A percentile compares a stretch with the other conserved stretches of the same genome.
These are phyloP conservation scores for Mesotaenium endlicherianum DNA, from an alignment of 139 green algal genomes.

Conservation along the genomic window DNA sequence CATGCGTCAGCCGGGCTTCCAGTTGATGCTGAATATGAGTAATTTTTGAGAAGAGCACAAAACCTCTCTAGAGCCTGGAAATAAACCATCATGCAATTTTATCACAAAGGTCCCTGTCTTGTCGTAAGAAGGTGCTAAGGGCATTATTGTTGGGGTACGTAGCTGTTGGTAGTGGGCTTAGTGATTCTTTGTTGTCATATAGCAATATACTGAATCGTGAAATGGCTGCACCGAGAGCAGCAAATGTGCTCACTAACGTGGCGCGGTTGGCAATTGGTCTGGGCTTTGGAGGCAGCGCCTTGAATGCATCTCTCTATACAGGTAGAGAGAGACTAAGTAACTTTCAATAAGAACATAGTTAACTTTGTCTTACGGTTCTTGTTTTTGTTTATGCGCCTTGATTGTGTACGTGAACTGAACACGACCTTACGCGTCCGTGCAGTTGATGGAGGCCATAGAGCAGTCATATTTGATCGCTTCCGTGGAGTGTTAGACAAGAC, in stretches of 20 bases:
- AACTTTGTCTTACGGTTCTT: neutral
- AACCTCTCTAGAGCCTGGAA: no score
- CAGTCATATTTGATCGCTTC: conserved; percentile 97
- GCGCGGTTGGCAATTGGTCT: conserved; percentile 23
- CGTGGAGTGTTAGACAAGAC: conserved; percentile 79
- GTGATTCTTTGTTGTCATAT: no score
- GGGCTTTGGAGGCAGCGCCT: conserved; percentile 24
- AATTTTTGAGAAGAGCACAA: no score
- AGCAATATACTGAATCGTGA: no score
- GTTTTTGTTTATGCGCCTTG: neutral
- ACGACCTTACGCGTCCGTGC: conserved; percentile 3
- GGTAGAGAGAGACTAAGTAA: conserved; percentile 3
- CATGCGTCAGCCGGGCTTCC: no score
- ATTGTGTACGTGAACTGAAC: neutral
- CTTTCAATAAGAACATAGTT: neutral
- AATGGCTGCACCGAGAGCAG: no score
- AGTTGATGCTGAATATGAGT: no score
- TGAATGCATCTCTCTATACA: conserved; percentile 44
- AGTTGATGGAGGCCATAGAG: conserved; percentile 94
- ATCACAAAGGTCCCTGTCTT: no score
- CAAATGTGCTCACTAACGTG: conserved; percentile 29
- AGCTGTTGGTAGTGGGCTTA: no score
- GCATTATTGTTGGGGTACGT: no score
- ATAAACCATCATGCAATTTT: no score
- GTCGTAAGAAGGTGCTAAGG: no score